Evolutionary conservation across 1,284 basidiomycete genomes (phyloP).

Genomic region (Ganoderma resinaceum): DNA sequence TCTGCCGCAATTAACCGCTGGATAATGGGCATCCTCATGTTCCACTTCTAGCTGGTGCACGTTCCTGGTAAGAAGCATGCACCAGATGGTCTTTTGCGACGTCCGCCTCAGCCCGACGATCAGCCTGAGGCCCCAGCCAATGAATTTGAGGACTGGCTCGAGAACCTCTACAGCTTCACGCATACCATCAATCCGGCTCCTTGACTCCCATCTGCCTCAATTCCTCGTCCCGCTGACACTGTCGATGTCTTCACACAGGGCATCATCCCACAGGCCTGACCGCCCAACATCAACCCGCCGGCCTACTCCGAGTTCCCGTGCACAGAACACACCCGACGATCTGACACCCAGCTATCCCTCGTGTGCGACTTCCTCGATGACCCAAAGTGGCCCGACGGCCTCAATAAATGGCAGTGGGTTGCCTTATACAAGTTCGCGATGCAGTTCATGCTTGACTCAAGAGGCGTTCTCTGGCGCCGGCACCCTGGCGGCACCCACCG

Average conservation of each 20-base stretch:
- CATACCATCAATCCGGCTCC: background rate
- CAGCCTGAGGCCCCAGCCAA: background rate
- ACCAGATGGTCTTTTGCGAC: background rate
- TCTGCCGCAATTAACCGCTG: conserved; percentile 47
- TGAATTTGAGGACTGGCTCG: background rate
- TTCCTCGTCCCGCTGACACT: too few species aligned
- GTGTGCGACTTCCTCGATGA: background rate
- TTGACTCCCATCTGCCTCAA: background rate
- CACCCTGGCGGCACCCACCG: background rate
- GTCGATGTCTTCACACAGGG: background rate
- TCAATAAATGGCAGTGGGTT: background rate
- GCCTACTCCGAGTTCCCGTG: background rate
- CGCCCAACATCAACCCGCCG: background rate
- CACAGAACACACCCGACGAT: background rate
- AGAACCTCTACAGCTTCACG: background rate
- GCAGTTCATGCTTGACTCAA: background rate
- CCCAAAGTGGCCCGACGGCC: background rate
- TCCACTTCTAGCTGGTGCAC: background rate
- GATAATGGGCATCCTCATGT: conserved; percentile 47
- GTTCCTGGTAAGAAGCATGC: background rate
- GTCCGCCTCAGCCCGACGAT: background rate
- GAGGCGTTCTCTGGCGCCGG: background rate
- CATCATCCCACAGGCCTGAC: background rate
- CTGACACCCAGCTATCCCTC: background rate
- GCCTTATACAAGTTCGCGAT: background rate